Evolutionary conservation across 2,329 filamentous ascomycete species (phyloP).

Genomic region (Calycina herbarum): DNA sequence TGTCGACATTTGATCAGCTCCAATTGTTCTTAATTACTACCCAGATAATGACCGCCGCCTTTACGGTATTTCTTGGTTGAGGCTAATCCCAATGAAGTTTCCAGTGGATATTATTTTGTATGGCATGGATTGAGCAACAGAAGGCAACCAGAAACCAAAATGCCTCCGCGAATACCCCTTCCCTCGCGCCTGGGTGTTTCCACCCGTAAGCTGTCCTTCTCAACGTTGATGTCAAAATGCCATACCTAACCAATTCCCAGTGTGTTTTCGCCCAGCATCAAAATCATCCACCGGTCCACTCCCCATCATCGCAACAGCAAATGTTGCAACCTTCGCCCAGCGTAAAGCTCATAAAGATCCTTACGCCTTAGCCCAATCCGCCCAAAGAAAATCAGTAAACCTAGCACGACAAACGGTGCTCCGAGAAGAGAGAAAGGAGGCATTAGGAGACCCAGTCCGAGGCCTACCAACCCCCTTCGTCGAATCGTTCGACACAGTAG

Average conservation of each 20-base stretch:
- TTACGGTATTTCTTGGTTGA: not conserved
- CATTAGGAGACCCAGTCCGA: conserved; percentile 75
- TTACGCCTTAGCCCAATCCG: conserved; percentile 77
- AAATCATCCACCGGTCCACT: conserved; percentile 50
- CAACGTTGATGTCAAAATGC: not conserved
- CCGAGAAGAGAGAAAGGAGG: conserved; percentile 60
- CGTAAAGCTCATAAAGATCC: conserved; percentile 74
- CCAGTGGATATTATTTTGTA: not conserved
- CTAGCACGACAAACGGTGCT: conserved; percentile 72
- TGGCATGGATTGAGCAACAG: conserved; percentile 1
- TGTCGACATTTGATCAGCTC: too few species aligned
- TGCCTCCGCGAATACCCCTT: conserved; percentile 67
- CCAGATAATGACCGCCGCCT: too few species aligned
- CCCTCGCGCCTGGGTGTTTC: conserved; percentile 60
- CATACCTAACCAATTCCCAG: conserved; percentile 39
- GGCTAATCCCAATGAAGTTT: conserved; percentile 11
- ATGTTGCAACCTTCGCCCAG: conserved; percentile 57
- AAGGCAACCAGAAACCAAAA: conserved; percentile 37
- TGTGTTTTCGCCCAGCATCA: conserved; percentile 59
- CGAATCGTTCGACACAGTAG: conserved; percentile 71
- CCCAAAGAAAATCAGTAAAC: conserved; percentile 82
- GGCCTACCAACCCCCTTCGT: conserved; percentile 81
- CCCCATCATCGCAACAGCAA: conserved; percentile 64
- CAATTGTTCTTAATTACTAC: too few species aligned
- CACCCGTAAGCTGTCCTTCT: conserved; percentile 51